phyloP scores from a whole-genome alignment of 352 stramenopile genomes.

The Phytophthora ramorum region DNA sequence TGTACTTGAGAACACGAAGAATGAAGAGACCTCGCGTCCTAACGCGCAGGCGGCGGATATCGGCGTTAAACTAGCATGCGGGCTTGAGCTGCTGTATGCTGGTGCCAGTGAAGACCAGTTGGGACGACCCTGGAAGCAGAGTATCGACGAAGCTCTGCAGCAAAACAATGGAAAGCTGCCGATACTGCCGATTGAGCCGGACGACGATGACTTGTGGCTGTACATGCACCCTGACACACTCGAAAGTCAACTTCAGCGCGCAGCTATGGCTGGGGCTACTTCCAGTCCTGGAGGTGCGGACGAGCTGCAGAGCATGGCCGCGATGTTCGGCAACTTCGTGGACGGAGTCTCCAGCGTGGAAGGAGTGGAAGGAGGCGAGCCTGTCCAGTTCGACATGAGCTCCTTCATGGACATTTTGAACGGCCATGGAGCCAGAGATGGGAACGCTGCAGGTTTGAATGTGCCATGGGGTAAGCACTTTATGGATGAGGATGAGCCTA shows the following conservation, averaged over 20 bases:
- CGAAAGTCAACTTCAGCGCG: constrained; percentile 65
- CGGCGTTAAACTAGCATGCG: constrained; percentile 81
- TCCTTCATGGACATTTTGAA: constrained; percentile 76
- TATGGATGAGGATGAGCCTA: constrained; percentile 36
- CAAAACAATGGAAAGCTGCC: background rate
- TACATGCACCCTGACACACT: constrained; percentile 79
- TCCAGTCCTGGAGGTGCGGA: constrained; percentile 49
- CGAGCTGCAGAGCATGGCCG: constrained; percentile 72
- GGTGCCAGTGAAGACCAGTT: constrained; percentile 53
- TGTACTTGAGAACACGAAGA: constrained; percentile 16
- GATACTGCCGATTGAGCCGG: constrained; percentile 21
- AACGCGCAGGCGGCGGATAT: constrained; percentile 57
- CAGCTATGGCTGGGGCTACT: constrained; percentile 17
- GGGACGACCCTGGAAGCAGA: constrained; percentile 40
- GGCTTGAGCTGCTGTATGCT: constrained; percentile 75
- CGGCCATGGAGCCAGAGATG: constrained; percentile 11
- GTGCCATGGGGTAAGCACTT: constrained; percentile 31
- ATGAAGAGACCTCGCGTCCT: constrained; percentile 16
- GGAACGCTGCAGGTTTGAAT: constrained; percentile 16
- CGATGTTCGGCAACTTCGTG: constrained; percentile 83
- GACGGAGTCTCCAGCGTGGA: constrained; percentile 65
- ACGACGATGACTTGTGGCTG: constrained; percentile 85
- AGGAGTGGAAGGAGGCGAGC: constrained; percentile 62
- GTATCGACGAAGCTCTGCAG: constrained; percentile 46
- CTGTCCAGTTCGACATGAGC: constrained; percentile 73